Evolutionary conservation across 495 filamentous ascomycete genomes (phyloP), one percentile per base, ranked within the genome.

Genomic region (Podospora sp.): DNA sequence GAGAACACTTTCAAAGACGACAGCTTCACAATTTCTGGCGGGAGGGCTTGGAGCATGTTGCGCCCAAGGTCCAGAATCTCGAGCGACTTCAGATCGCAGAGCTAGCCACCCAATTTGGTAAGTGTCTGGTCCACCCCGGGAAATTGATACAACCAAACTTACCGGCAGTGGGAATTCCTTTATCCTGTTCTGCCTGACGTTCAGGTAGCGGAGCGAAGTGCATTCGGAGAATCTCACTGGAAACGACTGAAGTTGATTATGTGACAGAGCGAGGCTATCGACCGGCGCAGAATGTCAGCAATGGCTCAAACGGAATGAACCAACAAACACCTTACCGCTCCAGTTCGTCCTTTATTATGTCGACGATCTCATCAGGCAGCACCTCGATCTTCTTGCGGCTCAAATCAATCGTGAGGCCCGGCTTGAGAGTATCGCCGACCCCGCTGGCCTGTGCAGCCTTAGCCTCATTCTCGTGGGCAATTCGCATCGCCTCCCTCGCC

Each of bases 21-120:
- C 63, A 98, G 79, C 68, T 88, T 92, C 65, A 85, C 87, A 53
- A 97, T 90, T 64, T 92, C 90, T 52, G 89, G 87, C 0, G 94
- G 93, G 9, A 98, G 84, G 14, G 86, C 80, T 33, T 83, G 86
- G 57, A 98, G 86, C 72, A 89, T 91, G 73, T 98, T 98, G 60
- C 89, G 84, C 72, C 94, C 93, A 18, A 98, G 81, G 80, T 98
- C 94, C 55, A 98, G 84, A 62, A 97, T 96, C 76, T 98, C 93
- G 33, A 97, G 87, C 18, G 92, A 89, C 20, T 89, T 88, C 63
- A 98, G 82, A 72, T 92, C 88, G 72, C 94, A 92, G 46, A 97
- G 75, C 78, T 83, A 66, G 53, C 60, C 65, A 71, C 76, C n/a
- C 58, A 25, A 29, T 62, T 69, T 60, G 70, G 69, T 66, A 20